Percentiles rank a stretch among this genome's conserved stretches.
phyloP scores from a whole-genome alignment of 73 alveolate species.

The Paramecium sexaurelia region DNA sequence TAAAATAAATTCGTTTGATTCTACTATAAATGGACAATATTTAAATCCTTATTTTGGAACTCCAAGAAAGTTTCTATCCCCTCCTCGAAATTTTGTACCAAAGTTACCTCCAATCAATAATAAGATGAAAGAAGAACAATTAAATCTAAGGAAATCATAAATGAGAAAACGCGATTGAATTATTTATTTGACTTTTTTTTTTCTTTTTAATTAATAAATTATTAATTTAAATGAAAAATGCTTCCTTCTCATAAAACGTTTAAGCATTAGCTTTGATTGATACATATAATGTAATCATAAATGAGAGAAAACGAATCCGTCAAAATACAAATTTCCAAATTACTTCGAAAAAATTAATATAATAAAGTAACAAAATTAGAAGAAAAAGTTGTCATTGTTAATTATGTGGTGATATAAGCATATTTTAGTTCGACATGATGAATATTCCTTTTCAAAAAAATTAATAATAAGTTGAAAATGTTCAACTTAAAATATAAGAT shows the following conservation, averaged over 20 bases:
- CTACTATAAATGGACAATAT: not conserved
- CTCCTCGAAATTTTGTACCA: not conserved
- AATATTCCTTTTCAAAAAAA: not conserved
- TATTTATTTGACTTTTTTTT: not conserved
- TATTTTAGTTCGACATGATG: not conserved
- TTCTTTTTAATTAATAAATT: not conserved
- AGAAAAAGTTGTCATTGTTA: constrained; percentile 17
- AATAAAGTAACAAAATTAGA: not conserved
- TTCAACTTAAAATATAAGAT: not conserved
- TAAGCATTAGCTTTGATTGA: not conserved
- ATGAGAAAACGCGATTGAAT: not conserved
- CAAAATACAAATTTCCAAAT: not conserved
- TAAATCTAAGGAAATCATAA: not conserved
- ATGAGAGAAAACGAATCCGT: not conserved
- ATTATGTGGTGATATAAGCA: not conserved
- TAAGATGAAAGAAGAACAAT: not conserved
- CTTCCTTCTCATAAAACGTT: not conserved
- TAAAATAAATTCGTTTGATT: not conserved
- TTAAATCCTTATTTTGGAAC: not conserved
- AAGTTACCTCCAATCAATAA: not conserved
- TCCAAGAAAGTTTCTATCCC: not conserved
- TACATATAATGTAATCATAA: not conserved
- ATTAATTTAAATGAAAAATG: not conserved
- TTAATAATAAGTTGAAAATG: not conserved
- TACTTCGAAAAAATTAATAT: not conserved